Base-by-base conservation (phyloP, 768 basidiomycete species). In the Amanita pallidorosea region DNA sequence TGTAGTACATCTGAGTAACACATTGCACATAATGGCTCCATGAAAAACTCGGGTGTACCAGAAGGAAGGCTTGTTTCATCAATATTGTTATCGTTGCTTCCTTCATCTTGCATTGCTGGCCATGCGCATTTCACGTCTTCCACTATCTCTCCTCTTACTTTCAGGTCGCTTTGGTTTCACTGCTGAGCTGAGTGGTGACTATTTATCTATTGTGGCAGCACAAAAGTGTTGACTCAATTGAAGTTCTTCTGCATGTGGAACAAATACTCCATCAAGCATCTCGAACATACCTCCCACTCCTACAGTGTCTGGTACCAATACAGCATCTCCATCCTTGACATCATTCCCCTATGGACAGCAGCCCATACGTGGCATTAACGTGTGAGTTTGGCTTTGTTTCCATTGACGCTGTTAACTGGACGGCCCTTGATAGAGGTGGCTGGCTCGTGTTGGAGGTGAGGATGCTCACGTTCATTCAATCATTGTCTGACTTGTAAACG, bases 401-500 rank as follows among this genome's bases (percentile, higher is more conserved):
- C 18, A 31, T 23, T 38, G 23, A 43, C 2, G 29, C 45, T 11
- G 13, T 37, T n/a, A 36, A 33, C 29, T 42, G 34, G 38, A 36
- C 33, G 33, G 13, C 25, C 51, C 43, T 22, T 17, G 31, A 31
- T 54, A 79, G 79, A 25, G 80, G 80, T 13, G 80, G 80, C 1
- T 81, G 80, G 81, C 73, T 82, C 52, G 77, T 82, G 13, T 63
- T 82, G 2, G 80, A 82, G 67, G 77, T 75, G 47, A 38, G 47
- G 7, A 35, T 20, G 13, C 11, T 23, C 18, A 23, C 5, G 35
- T 36, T 35, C 7, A 9, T 5, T 20, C 7, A 5, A 45, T 29
- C 45, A 36, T 47, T 37, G 38, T 23, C 31, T 15, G 31, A 50
- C 44, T 36, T 36, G 49, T 13, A 49, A 17, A 35, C 25, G 11